These are phyloP conservation scores for Eimeria necatrix DNA, from an alignment of 169 alveolate genomes.

Conservation along the genomic window DNA sequence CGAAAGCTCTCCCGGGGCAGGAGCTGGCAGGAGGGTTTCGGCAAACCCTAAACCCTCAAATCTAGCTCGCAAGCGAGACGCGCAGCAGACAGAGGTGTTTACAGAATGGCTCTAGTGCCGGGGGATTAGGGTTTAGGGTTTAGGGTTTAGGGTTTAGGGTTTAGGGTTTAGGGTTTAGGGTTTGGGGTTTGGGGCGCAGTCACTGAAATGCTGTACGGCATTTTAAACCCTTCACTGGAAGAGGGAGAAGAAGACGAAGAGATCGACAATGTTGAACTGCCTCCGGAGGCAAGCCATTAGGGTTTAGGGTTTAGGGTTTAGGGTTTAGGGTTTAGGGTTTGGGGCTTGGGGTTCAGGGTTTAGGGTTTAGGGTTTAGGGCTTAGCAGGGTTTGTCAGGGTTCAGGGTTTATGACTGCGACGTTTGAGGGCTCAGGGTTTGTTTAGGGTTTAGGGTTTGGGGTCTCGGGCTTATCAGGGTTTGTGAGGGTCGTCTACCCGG, in stretches of 20 bases:
- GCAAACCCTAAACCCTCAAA: slow-evolving; percentile 17
- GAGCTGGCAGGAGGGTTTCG: too few species aligned
- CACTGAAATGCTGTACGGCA: slow-evolving; percentile 93
- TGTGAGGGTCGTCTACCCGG: too few species aligned
- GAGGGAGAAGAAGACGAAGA: slow-evolving; percentile 86
- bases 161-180: slow-evolving; percentile 28
- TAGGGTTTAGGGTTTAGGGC: slow-evolving; percentile 6
- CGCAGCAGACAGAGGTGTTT: too few species aligned
- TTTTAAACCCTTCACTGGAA: slow-evolving; percentile 87
- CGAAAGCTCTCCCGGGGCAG: slow-evolving; percentile 78
- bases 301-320: slow-evolving; percentile 31
- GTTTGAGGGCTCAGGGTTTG: too few species aligned
- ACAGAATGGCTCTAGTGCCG: slow-evolving; percentile 15
- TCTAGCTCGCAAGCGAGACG: neutral
- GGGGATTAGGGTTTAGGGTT: too few species aligned
- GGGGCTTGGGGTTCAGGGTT: slow-evolving; percentile 6
- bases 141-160: neutral
- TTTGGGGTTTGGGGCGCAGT: slow-evolving; percentile 80
- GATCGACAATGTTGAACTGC: slow-evolving; percentile 79
- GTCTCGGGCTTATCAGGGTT: too few species aligned
- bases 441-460: too few species aligned
- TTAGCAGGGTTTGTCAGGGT: too few species aligned
- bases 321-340: slow-evolving; percentile 1
- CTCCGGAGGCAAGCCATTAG: slow-evolving; percentile 79
- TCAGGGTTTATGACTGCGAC: too few species aligned